A percentile compares a stretch with the other conserved stretches of the same genome.
These are phyloP conservation scores for Catenaria anguillulae DNA, from an alignment of 371 early-diverging fungal species.

Conservation along the genomic window DNA sequence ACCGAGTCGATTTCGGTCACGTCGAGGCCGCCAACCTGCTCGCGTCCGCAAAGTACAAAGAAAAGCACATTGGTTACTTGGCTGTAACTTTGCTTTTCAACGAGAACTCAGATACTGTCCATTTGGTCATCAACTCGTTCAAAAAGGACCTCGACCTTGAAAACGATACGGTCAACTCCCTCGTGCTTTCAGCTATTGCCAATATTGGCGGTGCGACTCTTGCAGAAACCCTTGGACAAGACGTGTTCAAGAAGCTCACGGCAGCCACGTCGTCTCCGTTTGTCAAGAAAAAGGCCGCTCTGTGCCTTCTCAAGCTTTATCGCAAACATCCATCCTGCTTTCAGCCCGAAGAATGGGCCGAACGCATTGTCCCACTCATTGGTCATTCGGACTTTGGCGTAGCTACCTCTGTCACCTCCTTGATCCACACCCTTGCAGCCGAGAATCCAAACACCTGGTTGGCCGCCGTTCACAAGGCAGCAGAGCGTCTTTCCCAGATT, in stretches of 20 bases:
- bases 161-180: constrained; percentile 75
- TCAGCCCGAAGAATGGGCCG: constrained; percentile 78
- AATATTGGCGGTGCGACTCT: constrained; percentile 85
- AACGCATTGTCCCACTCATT: constrained; percentile 56
- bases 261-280: constrained; percentile 23
- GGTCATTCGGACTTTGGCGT: constrained; percentile 86
- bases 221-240: constrained; percentile 66
- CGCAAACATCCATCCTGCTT: constrained; percentile 81
- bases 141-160: constrained; percentile 74
- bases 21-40: constrained; percentile 86
- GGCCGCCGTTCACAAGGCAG: constrained; percentile 55
- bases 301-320: constrained; percentile 74
- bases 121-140: constrained; percentile 71
- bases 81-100: constrained; percentile 79
- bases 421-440: constrained; percentile 77
- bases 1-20: constrained; percentile 95
- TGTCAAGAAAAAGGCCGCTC: constrained; percentile 91
- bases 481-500: constrained; percentile 58
- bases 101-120: constrained; percentile 68
- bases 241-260: constrained; percentile 69
- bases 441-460: constrained; percentile 63
- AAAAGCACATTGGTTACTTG: constrained; percentile 93
- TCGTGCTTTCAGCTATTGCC: constrained; percentile 88
- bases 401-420: constrained; percentile 58
- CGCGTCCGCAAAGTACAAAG: constrained; percentile 75